These are phyloP conservation scores for Curvularia sp. DNA, from an alignment of 2,329 filamentous ascomycete genomes.

Conservation along the genomic window DNA sequence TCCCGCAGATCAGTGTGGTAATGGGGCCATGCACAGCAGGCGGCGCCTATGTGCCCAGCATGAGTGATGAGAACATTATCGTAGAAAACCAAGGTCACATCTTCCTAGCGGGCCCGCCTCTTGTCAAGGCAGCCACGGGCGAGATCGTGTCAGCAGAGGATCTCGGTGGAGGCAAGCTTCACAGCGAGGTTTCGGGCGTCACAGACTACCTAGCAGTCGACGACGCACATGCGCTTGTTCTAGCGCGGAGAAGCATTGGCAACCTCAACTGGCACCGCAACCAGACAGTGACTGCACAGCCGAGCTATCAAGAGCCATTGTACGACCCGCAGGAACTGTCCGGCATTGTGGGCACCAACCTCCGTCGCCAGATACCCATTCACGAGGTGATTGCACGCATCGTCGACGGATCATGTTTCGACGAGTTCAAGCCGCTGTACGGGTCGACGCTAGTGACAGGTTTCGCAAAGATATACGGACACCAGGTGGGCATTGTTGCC, in stretches of 20 bases:
- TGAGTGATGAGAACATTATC: conserved; percentile 98
- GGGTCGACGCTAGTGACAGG: conserved; percentile 87
- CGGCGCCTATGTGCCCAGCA: conserved; percentile 93
- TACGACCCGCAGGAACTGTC: conserved; percentile 80
- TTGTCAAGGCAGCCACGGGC: conserved; percentile 95
- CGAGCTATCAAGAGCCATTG: conserved; percentile 74
- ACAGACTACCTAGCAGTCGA: conserved; percentile 95
- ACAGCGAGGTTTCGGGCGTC: conserved; percentile 89
- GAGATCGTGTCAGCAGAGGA: conserved; percentile 92
- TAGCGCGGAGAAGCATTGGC: conserved; percentile 81
- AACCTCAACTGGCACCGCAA: conserved; percentile 85
- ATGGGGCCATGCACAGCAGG: conserved; percentile 98
- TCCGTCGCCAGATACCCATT: conserved; percentile 83
- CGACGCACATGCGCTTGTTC: conserved; percentile 87
- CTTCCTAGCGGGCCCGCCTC: conserved; percentile 90
- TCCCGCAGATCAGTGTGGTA: conserved; percentile 92
- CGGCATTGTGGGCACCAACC: conserved; percentile 89
- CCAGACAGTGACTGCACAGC: conserved; percentile 41
- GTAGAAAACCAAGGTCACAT: conserved; percentile 96
- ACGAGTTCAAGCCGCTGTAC: conserved; percentile 94
- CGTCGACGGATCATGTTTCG: conserved; percentile 87
- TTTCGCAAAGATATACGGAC: conserved; percentile 88
- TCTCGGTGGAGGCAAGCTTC: conserved; percentile 86
- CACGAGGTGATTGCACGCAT: conserved; percentile 92
- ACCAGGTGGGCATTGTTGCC: conserved; percentile 89